Evolutionary conservation across 768 basidiomycete genomes (phyloP).

Genomic region (Russula ochroleuca): DNA sequence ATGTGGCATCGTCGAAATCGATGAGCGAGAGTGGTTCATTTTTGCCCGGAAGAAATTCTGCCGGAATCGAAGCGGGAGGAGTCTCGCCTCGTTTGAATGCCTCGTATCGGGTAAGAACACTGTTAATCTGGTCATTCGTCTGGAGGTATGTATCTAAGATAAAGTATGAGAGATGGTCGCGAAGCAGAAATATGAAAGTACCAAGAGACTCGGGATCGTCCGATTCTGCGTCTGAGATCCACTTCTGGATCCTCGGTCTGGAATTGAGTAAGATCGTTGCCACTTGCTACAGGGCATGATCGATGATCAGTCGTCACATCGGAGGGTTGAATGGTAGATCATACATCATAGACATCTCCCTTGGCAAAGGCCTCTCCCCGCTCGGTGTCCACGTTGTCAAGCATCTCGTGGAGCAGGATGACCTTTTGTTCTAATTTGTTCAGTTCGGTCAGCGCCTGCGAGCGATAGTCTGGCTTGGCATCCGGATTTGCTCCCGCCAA

Average conservation of each 20-base stretch:
- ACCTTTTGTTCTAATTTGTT: conserved; percentile 95
- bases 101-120: conserved; percentile 83
- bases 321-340: conserved; percentile 30
- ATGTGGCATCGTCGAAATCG: conserved; percentile 62
- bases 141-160: conserved; percentile 80
- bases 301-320: conserved; percentile 16
- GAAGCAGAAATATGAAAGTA: conserved; percentile 32
- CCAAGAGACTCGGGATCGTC: conserved; percentile 89
- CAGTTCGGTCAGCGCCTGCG: conserved; percentile 84
- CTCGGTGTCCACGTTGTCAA: conserved; percentile 78
- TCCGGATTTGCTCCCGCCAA: conserved; percentile 95
- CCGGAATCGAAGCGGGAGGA: conserved; percentile 57
- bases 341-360: conserved; percentile 90
- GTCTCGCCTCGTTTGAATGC: conserved; percentile 93
- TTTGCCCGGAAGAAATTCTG: conserved; percentile 45
- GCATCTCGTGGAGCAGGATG: conserved; percentile 92
- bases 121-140: conserved; percentile 98
- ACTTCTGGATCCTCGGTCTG: conserved; percentile 93
- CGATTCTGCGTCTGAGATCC: conserved; percentile 90
- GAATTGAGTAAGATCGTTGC: conserved; percentile 74
- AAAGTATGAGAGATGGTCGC: conserved; percentile 11
- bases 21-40: conserved; percentile 53
- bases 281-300: conserved; percentile 62
- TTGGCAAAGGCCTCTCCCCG: conserved; percentile 74
- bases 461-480: conserved; percentile 88